Percentiles rank a stretch among this genome's conserved stretches.
Conservation (phyloP, 2,329 filamentous ascomycete genomes). For the Ceratocystis huliohia region DNA sequence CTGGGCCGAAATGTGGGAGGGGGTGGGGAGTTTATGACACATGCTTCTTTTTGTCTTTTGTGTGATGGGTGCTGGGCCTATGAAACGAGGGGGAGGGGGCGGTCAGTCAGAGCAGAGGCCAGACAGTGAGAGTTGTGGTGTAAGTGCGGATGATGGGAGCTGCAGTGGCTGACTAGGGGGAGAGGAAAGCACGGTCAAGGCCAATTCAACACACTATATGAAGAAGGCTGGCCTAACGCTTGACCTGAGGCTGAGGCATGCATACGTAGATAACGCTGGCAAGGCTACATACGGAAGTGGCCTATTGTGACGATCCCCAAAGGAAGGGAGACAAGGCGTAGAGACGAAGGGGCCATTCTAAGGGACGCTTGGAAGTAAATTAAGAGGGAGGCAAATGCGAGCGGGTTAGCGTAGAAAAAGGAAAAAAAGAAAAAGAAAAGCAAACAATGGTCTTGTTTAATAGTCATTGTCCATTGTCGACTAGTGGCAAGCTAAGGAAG, state of each 20-base stretch:
- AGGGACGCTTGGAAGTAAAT: not conserved
- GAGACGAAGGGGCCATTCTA: not conserved
- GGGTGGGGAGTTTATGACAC: not conserved
- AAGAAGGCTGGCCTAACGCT: too few relatives aligned
- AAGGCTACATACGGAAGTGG: too few relatives aligned
- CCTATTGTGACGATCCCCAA: too few relatives aligned
- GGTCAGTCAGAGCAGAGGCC: not conserved
- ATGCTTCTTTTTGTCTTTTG: not conserved
- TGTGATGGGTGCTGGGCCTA: not conserved
- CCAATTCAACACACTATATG: too few relatives aligned
- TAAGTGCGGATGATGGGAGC: not conserved
- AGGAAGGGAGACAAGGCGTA: not conserved
- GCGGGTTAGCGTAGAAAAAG: not conserved
- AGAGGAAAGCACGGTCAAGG: too few relatives aligned
- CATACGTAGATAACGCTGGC: not conserved
- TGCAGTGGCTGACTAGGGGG: too few relatives aligned
- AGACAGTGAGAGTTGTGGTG: not conserved
- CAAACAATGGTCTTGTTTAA: not conserved
- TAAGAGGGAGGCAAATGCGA: slow-evolving; percentile 3
- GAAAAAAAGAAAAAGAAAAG: not conserved
- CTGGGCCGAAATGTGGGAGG: not conserved
- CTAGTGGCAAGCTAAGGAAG: not conserved
- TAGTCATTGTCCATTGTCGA: not conserved
- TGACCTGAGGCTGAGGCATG: not conserved
- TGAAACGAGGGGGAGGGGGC: not conserved